Evolutionary conservation across 177 flowering plant genomes (phyloP).

Genomic region (Telopea speciosissima): DNA sequence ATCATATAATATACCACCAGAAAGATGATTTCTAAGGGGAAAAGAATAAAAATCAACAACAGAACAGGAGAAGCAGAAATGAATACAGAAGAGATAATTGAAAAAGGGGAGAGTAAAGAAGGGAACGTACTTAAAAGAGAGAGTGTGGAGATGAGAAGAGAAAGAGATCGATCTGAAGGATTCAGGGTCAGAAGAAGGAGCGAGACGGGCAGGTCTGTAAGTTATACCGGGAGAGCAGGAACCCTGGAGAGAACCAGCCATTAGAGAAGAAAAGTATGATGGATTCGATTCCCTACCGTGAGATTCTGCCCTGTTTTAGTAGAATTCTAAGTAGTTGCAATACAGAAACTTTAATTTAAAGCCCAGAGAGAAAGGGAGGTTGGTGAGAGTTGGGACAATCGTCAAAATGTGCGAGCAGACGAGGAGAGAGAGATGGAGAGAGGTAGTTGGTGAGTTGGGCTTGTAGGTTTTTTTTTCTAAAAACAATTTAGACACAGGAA

Average conservation of each 20-base stretch:
- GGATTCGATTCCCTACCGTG: not conserved
- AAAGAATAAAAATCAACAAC: not conserved
- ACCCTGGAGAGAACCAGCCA: slow-evolving; percentile 14
- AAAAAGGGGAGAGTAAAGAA: not conserved
- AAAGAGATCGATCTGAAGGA: slow-evolving; percentile 31
- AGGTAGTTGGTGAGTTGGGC: no score
- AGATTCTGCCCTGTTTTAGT: not conserved
- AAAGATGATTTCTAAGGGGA: not conserved
- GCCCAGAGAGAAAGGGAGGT: not conserved
- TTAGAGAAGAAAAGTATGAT: not conserved
- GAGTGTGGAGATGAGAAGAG: slow-evolving; percentile 25
- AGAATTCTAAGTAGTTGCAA: no score
- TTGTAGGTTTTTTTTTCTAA: no score
- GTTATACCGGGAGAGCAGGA: slow-evolving; percentile 15
- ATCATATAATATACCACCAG: not conserved
- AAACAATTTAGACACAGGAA: no score
- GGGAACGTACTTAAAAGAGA: slow-evolving; percentile 29
- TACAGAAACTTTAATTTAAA: no score
- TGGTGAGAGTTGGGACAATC: not conserved
- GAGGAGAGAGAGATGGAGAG: no score
- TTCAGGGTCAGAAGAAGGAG: slow-evolving; percentile 5
- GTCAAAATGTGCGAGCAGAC: no score
- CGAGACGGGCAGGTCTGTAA: slow-evolving; percentile 9
- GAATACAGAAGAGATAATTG: not conserved
- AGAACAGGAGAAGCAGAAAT: not conserved